Base-by-base conservation (phyloP, 768 basidiomycete species). In the Tulasnella sp. region DNA sequence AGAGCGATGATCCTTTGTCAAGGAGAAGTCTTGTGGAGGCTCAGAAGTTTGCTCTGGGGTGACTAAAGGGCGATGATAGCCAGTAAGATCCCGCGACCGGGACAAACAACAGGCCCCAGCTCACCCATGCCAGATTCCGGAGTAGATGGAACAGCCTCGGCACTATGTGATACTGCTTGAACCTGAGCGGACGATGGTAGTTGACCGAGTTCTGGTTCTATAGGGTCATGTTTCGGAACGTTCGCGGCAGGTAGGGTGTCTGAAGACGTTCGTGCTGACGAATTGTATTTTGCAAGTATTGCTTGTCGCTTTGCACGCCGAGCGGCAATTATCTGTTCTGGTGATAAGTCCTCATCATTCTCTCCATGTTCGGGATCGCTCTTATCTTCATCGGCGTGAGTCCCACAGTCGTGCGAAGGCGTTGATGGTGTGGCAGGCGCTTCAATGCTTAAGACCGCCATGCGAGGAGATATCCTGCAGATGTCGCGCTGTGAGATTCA, bases 271-370 rank as follows among this genome's bases (percentile, higher is more conserved):
- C 15, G 78, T 43, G 63, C 13, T 49, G 45, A 49, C 38, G 65
- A 51, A 5, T 65, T 59, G 70, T 88, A 86, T 70, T 88, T 90
- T 56, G 86, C 88, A 44, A 87, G 73, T 58, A 93, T 91, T 8
- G 85, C 88, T 61, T 81, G 81, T 27, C 89, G 82, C 56, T 72
- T 75, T 13, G 85, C 85, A 26, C 85, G 80, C 8, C 87, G 81
- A 27, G 80, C 83, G 4, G 73, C 86, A 32, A 88, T 76, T 8
- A 82, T 71, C 47, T 80, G 76, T 67, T 88, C 86, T 5, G 83
- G 75, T 1, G 80, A 67, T n/a, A 83, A 68, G 52, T 86, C 85
- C 64, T 80, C 73, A 56, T 82, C 80, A 15, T 71, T 70, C 38
- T 76, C 75, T 2, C 15, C 63, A 21, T 67, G 69, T 47, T 62